Evolutionary conservation across 768 basidiomycete genomes (phyloP).

Genomic region (Auriscalpium vulgare): DNA sequence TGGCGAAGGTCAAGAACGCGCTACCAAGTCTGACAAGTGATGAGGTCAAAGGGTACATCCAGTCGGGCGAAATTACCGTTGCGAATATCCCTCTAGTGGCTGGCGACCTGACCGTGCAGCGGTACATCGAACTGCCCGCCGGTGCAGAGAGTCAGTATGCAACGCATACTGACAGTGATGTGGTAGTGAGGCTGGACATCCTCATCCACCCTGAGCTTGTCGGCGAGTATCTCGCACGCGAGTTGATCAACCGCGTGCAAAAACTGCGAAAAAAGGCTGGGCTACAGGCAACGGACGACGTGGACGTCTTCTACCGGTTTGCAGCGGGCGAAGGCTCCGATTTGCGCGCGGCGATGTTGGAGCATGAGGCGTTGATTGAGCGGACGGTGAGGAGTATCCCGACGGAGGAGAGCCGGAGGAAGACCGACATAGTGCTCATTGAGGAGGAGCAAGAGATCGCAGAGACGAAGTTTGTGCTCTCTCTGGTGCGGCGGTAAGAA

Average conservation of each 20-base stretch:
- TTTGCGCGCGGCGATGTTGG: slow-evolving; percentile 52
- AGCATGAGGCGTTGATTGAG: slow-evolving; percentile 60
- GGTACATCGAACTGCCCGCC: slow-evolving; percentile 80
- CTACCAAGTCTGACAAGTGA: slow-evolving; percentile 78
- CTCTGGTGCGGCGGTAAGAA: slow-evolving; percentile 46
- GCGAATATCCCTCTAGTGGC: slow-evolving; percentile 84
- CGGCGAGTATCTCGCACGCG: slow-evolving; percentile 82
- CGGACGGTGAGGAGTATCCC: slow-evolving; percentile 74
- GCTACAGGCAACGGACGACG: slow-evolving; percentile 89
- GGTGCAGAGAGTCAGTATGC: slow-evolving; percentile 47
- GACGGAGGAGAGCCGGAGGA: slow-evolving; percentile 44
- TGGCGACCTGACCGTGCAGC: slow-evolving; percentile 88
- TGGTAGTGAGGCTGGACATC: slow-evolving; percentile 88
- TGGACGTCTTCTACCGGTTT: slow-evolving; percentile 80
- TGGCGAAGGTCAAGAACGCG: slow-evolving; percentile 81
- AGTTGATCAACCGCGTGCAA: slow-evolving; percentile 89
- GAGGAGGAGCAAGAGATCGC: slow-evolving; percentile 86
- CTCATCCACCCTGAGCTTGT: slow-evolving; percentile 81
- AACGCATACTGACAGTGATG: slow-evolving; percentile 89
- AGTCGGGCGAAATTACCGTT: slow-evolving; percentile 70
- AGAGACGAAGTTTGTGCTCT: slow-evolving; percentile 69
- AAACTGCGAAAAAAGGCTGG: slow-evolving; percentile 94
- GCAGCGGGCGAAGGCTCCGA: slow-evolving; percentile 61
- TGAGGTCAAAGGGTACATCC: slow-evolving; percentile 68
- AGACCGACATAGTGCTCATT: slow-evolving; percentile 46